Evolutionary conservation across 306 rosid genomes (phyloP).

Genomic region (Sechiopsis laciniata): DNA sequence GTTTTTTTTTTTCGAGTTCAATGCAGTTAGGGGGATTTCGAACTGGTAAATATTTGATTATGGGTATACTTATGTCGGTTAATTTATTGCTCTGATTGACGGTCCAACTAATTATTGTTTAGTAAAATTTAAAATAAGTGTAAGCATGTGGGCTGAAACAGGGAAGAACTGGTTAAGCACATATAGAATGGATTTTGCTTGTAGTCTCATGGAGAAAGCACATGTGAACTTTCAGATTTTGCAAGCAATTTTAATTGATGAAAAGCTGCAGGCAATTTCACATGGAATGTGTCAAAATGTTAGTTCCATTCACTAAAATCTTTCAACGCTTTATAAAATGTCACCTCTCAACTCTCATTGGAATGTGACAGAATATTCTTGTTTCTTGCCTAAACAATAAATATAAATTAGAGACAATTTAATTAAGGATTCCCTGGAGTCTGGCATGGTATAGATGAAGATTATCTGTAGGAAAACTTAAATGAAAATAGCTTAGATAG

Average conservation of each 20-base stretch:
- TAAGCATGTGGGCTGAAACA: not conserved
- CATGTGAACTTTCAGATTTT: not conserved
- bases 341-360: not conserved
- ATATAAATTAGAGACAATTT: not conserved
- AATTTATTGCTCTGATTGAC: too few species aligned
- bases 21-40: too few species aligned
- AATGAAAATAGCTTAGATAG: too few species aligned
- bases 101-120: not conserved
- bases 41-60: too few species aligned
- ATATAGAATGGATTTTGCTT: not conserved
- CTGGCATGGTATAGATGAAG: not conserved
- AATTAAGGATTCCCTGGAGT: not conserved
- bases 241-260: not conserved
- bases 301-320: not conserved
- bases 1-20: too few species aligned
- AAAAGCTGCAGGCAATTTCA: not conserved
- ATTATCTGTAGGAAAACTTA: too few species aligned
- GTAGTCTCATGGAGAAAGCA: not conserved
- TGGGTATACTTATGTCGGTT: too few species aligned
- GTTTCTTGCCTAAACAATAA: not conserved
- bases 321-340: not conserved
- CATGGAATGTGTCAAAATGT: not conserved
- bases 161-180: slow-evolving; percentile 6
- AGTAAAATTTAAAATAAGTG: not conserved
- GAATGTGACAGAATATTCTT: not conserved